phyloP scores from a whole-genome alignment of 768 basidiomycete species.

The Sporobolomyces pararoseus region DNA sequence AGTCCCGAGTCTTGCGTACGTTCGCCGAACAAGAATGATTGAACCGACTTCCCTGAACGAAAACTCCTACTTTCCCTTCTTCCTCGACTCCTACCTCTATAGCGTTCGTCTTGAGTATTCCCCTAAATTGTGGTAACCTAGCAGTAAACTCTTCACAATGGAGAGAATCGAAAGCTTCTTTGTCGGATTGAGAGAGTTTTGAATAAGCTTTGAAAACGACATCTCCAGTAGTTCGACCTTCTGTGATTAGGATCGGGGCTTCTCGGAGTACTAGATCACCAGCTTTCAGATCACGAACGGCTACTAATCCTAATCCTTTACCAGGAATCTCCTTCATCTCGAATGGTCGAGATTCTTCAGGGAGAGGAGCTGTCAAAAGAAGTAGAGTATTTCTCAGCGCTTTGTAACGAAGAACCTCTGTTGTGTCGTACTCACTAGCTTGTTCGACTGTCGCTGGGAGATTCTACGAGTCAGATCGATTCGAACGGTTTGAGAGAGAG shows the following conservation, averaged over 20 bases:
- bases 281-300: not conserved
- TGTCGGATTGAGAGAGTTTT: not conserved
- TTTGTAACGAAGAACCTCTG: too few species aligned
- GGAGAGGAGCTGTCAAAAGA: too few species aligned
- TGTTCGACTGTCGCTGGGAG: too few species aligned
- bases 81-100: not conserved
- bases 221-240: not conserved
- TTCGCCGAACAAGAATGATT: not conserved
- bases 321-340: not conserved
- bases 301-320: not conserved
- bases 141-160: not conserved
- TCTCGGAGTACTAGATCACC: conserved; percentile 16
- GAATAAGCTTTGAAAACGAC: not conserved
- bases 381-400: too few species aligned
- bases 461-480: too few species aligned
- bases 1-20: not conserved
- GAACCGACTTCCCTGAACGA: not conserved
- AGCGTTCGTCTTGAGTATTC: not conserved
- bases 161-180: not conserved
- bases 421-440: too few species aligned
- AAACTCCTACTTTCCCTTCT: not conserved
- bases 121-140: not conserved
- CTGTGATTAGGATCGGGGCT: conserved; percentile 8
- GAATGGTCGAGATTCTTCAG: not conserved
- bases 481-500: too few species aligned